Conservation (phyloP, 1,284 basidiomycete genomes). For the Austropuccinia psidii region DNA sequence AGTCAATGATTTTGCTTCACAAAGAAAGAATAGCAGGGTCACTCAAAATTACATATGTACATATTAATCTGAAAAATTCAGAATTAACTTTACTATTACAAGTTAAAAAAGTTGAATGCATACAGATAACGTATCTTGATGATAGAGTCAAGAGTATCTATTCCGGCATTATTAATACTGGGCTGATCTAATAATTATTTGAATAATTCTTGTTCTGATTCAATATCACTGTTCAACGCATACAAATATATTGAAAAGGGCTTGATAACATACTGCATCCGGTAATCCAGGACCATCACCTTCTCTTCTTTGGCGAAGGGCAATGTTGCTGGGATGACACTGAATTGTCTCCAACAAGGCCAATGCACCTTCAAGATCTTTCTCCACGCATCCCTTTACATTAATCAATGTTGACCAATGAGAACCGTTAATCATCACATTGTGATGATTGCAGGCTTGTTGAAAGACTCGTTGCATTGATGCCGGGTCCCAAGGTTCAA, state of each 20-base stretch:
- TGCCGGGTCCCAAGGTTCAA: constrained; percentile 70
- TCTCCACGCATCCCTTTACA: constrained; percentile 72
- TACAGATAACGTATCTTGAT: too few species aligned
- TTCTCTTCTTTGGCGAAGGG: constrained; percentile 34
- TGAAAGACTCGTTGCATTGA: constrained; percentile 69
- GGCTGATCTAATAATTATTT: too few species aligned
- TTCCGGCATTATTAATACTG: too few species aligned
- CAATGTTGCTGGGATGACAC: constrained; percentile 21
- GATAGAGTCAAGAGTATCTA: too few species aligned
- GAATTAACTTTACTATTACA: too few species aligned
- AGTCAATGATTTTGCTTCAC: too few species aligned
- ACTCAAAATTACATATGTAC: too few species aligned
- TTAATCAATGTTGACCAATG: constrained; percentile 92
- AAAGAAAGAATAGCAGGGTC: too few species aligned
- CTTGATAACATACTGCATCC: constrained; percentile 84
- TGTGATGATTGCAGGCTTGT: constrained; percentile 54
- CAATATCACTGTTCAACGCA: too few species aligned
- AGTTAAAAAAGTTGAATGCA: too few species aligned
- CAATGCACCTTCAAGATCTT: constrained; percentile 70
- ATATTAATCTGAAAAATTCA: too few species aligned
- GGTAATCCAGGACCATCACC: constrained; percentile 50
- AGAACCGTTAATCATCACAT: constrained; percentile 63
- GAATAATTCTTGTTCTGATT: too few species aligned
- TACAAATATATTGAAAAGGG: constrained; percentile 82
- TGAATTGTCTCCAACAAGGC: constrained; percentile 68